Evolutionary conservation across 768 basidiomycete species (phyloP), one percentile per base, ranked within the genome.

Genomic region (Collybiopsis luxurians): DNA sequence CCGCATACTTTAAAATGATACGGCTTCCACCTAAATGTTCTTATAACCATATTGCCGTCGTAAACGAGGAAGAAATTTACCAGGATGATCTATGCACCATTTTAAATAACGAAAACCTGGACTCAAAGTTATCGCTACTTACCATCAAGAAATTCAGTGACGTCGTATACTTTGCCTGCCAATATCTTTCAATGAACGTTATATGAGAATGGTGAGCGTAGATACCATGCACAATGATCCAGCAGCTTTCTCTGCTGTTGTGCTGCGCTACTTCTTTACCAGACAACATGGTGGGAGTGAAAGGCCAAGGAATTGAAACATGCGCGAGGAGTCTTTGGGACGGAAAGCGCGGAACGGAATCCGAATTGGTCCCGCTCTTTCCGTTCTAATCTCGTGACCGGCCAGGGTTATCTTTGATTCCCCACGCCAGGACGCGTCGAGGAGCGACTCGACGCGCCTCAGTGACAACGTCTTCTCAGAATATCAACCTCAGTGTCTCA

Each of bases 1-100:
- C 95, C 2, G 90, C 92, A 62, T 94, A 92, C 67, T 91, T 91
- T 53, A 95, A 68, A 47, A 95, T 88, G 63, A 95, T 91, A 66
- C 83, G 87, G 66, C 85, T 85, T 7, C 93, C 94, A 31, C 93
- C 91, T 81, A 62, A 5, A 38, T 24, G 6, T 11, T 15, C 47
- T 34, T 51, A 53, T 54, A 63, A 65, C 53, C 65, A 43, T 34
- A 47, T 56, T 46, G 50, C 21, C 26, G 2, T 39, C 12, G 38
- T 36, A 23, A 28, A 31, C 48, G 21, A 27, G 21, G 24, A 23
- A 9, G 0, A 5, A 47, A 58, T 75, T 49, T 63, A 79, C 85
- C 86, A 40, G 87, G 87, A 66, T 89, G 87, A 50, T 89, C 86
- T 86, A 39, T 19, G 28, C n/a, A 2, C 26, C 9, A 26, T 43